phyloP scores from a whole-genome alignment of 1,284 basidiomycete genomes.

The Volvariella surrecta region DNA sequence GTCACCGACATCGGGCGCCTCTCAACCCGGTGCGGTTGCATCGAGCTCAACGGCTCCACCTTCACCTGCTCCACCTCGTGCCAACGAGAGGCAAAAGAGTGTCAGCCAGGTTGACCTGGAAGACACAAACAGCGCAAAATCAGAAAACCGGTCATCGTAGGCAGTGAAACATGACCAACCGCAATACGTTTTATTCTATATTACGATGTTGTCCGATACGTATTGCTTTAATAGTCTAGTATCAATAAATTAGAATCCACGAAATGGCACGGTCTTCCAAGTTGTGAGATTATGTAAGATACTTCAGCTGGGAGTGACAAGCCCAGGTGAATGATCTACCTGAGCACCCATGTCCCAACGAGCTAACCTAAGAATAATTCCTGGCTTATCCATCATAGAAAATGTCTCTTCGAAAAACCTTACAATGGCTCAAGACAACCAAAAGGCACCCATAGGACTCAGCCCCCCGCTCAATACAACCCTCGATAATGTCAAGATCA shows the following conservation, averaged over 20 bases:
- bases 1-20: conserved; percentile 26
- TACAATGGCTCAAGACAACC: too few species aligned
- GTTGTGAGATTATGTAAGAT: too few species aligned
- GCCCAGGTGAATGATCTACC: too few species aligned
- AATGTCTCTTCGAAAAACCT: background rate
- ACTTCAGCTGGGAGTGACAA: too few species aligned
- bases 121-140: conserved; percentile 14
- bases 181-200: too few species aligned
- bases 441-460: too few species aligned
- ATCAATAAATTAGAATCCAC: background rate
- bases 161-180: too few species aligned
- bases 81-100: conserved; percentile 28
- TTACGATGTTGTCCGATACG: background rate
- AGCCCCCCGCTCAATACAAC: too few species aligned
- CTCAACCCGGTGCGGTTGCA: conserved; percentile 17
- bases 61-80: conserved; percentile 18
- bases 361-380: conserved; percentile 1
- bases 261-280: too few species aligned
- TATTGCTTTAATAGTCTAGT: background rate
- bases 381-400: conserved; percentile 4
- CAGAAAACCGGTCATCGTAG: conserved; percentile 19
- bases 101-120: conserved; percentile 16
- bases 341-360: conserved; percentile 9
- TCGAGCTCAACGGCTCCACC: conserved; percentile 22
- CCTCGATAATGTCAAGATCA: conserved; percentile 24